Conservation (phyloP, 805 yeast species). For the Sugiyamaella boreocaroliniensis region DNA sequence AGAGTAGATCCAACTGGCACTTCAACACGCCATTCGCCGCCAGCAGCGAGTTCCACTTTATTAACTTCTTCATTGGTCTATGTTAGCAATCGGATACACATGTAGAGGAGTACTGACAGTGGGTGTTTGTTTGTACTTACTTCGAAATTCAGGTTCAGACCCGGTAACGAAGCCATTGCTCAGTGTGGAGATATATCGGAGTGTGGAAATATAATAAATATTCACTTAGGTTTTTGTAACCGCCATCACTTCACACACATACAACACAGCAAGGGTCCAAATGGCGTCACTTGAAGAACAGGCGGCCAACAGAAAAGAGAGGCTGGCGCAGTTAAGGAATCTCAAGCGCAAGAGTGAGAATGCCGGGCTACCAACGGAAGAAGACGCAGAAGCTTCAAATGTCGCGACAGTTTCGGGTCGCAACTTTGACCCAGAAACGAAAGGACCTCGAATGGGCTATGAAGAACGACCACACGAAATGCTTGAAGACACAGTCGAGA, state of each 20-base stretch:
- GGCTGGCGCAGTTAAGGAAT: conserved; percentile 28
- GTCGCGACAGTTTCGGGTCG: conserved; percentile 10
- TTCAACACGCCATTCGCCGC: conserved; percentile 73
- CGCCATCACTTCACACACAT: neutral
- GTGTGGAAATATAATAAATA: neutral
- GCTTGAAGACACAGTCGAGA: conserved; percentile 33
- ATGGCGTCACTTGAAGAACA: conserved; percentile 24
- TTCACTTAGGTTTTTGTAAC: neutral
- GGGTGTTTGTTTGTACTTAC: conserved; percentile 2
- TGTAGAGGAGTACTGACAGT: too few species aligned
- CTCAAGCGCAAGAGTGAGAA: conserved; percentile 20
- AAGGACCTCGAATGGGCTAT: conserved; percentile 26
- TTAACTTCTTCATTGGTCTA: conserved; percentile 1
- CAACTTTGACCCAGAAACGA: conserved; percentile 26
- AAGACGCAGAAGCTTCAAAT: neutral
- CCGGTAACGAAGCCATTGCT: conserved; percentile 14
- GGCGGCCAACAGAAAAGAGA: conserved; percentile 26
- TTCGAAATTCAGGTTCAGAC: conserved; percentile 10
- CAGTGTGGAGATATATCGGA: neutral
- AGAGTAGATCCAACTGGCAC: conserved; percentile 47
- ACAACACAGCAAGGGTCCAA: neutral
- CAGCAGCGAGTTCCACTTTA: conserved; percentile 25
- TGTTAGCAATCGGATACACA: neutral
- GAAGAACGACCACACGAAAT: conserved; percentile 25
- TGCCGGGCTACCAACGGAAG: neutral